A percentile compares a stretch with the other conserved stretches of the same genome.
phyloP scores from a whole-genome alignment of 192 early-diverging fungal genomes.

The Dimargaris verticillata region DNA sequence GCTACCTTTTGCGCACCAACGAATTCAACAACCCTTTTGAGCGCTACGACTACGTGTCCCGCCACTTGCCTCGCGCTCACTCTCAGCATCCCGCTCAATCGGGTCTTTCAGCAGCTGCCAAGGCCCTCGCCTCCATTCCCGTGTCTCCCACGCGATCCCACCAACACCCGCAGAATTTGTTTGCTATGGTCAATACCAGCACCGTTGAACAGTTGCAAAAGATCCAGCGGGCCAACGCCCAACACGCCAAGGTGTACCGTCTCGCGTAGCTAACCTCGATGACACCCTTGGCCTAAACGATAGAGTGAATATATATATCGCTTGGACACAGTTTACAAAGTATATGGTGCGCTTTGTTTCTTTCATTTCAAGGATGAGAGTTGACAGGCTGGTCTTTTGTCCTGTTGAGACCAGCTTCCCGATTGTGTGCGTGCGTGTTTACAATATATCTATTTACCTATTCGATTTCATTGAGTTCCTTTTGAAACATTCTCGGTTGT shows the following conservation, averaged over 20 bases:
- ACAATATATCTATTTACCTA: neutral
- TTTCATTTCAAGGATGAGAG: neutral
- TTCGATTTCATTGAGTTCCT: too few relatives aligned
- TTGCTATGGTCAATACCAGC: neutral
- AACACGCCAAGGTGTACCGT: neutral
- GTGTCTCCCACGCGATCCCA: slow-evolving; percentile 2
- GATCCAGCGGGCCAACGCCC: neutral
- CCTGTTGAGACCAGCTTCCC: neutral
- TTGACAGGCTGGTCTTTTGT: neutral
- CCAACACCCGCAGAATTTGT: neutral
- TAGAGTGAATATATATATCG: neutral
- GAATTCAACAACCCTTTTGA: neutral
- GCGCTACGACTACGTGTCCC: slow-evolving; percentile 9
- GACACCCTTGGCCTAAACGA: neutral
- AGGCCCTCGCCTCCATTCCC: neutral
- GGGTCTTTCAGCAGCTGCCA: neutral
- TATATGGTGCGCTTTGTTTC: neutral
- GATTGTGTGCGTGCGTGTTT: neutral
- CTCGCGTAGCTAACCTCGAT: neutral
- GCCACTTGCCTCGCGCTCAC: neutral
- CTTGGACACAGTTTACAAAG: neutral
- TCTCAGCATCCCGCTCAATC: neutral
- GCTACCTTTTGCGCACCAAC: neutral
- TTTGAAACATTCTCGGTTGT: too few relatives aligned
- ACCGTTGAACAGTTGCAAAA: slow-evolving; percentile 2